These are phyloP conservation scores for Aquilaria agallochum DNA, from an alignment of 441 rosid species.

Conservation along the genomic window DNA sequence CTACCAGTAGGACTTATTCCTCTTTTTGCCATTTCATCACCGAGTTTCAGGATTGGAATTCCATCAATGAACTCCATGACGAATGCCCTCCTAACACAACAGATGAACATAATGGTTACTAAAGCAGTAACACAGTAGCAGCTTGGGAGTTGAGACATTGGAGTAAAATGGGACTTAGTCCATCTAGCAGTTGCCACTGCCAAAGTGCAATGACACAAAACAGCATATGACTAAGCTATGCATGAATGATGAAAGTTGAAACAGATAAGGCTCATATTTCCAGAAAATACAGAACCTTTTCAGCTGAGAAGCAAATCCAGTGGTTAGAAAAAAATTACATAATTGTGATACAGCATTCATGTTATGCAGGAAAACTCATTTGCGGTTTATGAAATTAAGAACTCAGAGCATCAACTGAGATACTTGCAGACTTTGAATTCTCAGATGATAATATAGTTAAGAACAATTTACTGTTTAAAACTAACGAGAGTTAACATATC, in stretches of 20 bases:
- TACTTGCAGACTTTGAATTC: too few species aligned
- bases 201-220: slow-evolving; percentile 4
- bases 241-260: too few species aligned
- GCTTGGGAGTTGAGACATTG: slow-evolving; percentile 5
- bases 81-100: slow-evolving; percentile 56
- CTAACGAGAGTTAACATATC: too few species aligned
- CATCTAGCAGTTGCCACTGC: neutral
- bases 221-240: neutral
- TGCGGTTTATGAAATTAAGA: neutral
- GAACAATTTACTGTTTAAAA: too few species aligned
- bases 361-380: neutral
- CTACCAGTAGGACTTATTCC: slow-evolving; percentile 86
- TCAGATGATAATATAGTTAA: too few species aligned
- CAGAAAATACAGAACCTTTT: neutral
- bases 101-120: slow-evolving; percentile 10
- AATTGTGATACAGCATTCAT: neutral
- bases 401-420: too few species aligned
- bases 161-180: neutral
- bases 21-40: slow-evolving; percentile 88
- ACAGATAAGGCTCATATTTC: too few species aligned
- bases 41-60: slow-evolving; percentile 84
- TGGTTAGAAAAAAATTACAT: neutral
- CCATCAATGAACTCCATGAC: slow-evolving; percentile 96
- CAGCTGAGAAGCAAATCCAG: neutral
- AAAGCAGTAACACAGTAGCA: slow-evolving; percentile 10